Percentiles rank a stretch among this genome's conserved stretches.
phyloP scores from a whole-genome alignment of 1,139 yeast species.

The Pneumocystis sp. region DNA sequence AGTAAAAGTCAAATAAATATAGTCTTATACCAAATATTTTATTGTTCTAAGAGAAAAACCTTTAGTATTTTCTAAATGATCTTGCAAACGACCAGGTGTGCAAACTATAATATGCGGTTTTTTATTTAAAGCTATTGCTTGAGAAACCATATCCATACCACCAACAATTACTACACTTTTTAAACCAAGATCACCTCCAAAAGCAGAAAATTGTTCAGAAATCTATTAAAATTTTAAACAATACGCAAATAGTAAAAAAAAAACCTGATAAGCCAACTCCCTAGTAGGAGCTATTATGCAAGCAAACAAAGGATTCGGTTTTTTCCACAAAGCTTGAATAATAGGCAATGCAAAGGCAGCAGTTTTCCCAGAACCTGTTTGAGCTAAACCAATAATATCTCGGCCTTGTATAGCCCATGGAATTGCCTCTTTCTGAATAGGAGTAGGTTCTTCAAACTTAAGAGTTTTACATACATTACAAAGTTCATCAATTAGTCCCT shows the following conservation, averaged over 20 bases:
- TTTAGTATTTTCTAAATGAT: constrained; percentile 86
- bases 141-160: constrained; percentile 98
- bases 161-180: constrained; percentile 82
- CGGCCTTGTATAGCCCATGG: constrained; percentile 87
- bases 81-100: constrained; percentile 92
- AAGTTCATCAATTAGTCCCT: constrained; percentile 63
- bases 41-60: constrained; percentile 73
- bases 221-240: constrained; percentile 92
- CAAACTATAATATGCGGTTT: constrained; percentile 92
- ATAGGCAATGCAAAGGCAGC: constrained; percentile 93
- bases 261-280: constrained; percentile 87
- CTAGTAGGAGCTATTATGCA: constrained; percentile 91
- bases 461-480: constrained; percentile 58
- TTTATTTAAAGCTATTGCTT: constrained; percentile 80
- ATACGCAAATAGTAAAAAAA: constrained; percentile 57
- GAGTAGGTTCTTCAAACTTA: constrained; percentile 81
- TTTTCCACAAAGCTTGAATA: constrained; percentile 76
- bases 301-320: constrained; percentile 76
- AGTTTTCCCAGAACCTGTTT: constrained; percentile 97
- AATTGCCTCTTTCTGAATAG: constrained; percentile 80
- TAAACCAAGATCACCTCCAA: constrained; percentile 82
- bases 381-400: constrained; percentile 96
- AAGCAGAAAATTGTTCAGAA: constrained; percentile 48
- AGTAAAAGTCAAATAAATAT: neutral
- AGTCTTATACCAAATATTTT: constrained; percentile 41